Percentiles rank a stretch among this genome's conserved stretches.
phyloP scores from a whole-genome alignment of 106 monocot species.

The Iris macrosiphon region DNA sequence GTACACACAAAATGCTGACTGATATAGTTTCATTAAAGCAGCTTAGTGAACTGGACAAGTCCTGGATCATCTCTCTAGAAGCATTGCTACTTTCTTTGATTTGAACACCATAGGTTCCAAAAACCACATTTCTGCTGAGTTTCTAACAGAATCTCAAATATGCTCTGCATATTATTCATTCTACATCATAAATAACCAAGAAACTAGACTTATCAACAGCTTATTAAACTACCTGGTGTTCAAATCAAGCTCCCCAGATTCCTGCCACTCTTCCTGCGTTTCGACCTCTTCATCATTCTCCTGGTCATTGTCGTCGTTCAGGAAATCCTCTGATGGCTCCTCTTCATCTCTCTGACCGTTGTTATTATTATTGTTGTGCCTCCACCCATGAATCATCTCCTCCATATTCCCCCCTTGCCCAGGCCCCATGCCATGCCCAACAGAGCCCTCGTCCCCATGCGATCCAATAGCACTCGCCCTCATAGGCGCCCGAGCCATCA shows the following conservation, averaged over 20 bases:
- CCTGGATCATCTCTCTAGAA: too few relatives aligned
- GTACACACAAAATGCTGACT: too few relatives aligned
- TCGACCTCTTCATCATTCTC: conserved; percentile 61
- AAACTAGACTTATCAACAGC: too few relatives aligned
- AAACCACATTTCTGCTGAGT: too few relatives aligned
- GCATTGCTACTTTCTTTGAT: too few relatives aligned
- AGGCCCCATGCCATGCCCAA: conserved; percentile 29
- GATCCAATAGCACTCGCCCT: conserved; percentile 22
- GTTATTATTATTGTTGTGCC: not conserved
- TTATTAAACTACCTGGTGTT: conserved; percentile 76
- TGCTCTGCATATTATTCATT: too few relatives aligned
- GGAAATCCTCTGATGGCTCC: conserved; percentile 68
- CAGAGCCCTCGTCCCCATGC: conserved; percentile 23
- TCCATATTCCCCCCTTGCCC: conserved; percentile 36
- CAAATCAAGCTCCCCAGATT: conserved; percentile 67
- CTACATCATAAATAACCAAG: too few relatives aligned
- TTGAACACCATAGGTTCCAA: too few relatives aligned
- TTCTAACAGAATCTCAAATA: too few relatives aligned
- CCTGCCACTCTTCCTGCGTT: conserved; percentile 50
- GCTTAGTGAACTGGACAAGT: too few relatives aligned
- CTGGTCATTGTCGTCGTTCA: conserved; percentile 72
- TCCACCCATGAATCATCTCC: conserved; percentile 45
- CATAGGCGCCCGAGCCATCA: conserved; percentile 26
- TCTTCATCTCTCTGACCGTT: conserved; percentile 50
- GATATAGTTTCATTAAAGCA: too few relatives aligned